phyloP scores from a whole-genome alignment of 2,329 filamentous ascomycete species.

The Chaetomium globosum region DNA sequence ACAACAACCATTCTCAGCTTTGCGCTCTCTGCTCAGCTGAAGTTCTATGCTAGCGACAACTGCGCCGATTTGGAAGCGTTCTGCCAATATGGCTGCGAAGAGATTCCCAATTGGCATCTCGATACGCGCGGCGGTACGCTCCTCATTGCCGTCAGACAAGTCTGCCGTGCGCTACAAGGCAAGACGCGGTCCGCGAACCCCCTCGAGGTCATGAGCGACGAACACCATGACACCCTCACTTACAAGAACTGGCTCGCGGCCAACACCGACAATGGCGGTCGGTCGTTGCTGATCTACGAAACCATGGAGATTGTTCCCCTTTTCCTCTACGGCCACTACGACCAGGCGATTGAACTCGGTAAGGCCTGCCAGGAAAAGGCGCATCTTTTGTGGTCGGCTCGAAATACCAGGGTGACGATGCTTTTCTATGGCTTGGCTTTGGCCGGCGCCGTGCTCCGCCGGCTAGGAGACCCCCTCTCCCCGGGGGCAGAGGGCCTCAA shows the following conservation, averaged over 20 bases:
- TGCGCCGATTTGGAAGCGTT: slow-evolving; percentile 69
- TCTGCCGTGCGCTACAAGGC: slow-evolving; percentile 70
- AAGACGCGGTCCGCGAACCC: slow-evolving; percentile 63
- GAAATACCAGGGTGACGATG: slow-evolving; percentile 59
- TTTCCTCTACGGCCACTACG: slow-evolving; percentile 65
- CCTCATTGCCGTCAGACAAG: slow-evolving; percentile 67
- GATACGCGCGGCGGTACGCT: slow-evolving; percentile 73
- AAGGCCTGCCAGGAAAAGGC: slow-evolving; percentile 51
- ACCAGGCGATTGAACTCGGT: slow-evolving; percentile 61
- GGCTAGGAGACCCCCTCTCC: slow-evolving; percentile 52
- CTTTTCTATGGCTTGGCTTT: slow-evolving; percentile 64
- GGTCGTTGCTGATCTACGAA: slow-evolving; percentile 69
- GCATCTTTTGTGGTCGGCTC: slow-evolving; percentile 59
- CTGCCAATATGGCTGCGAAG: slow-evolving; percentile 71
- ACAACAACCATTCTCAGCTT: slow-evolving; percentile 72
- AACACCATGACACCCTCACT: slow-evolving; percentile 60
- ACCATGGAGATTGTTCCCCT: slow-evolving; percentile 65
- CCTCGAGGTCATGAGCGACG: slow-evolving; percentile 65
- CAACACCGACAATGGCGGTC: slow-evolving; percentile 60
- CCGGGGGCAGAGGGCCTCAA: slow-evolving; percentile 46
- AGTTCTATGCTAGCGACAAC: slow-evolving; percentile 71
- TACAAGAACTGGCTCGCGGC: slow-evolving; percentile 63
- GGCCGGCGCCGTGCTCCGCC: slow-evolving; percentile 54
- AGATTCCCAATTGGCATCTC: slow-evolving; percentile 70
- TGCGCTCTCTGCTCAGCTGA: slow-evolving; percentile 66